Evolutionary conservation across 2,329 filamentous ascomycete genomes (phyloP), one percentile per base, ranked within the genome.

Genomic region (Didymella arachidicola): DNA sequence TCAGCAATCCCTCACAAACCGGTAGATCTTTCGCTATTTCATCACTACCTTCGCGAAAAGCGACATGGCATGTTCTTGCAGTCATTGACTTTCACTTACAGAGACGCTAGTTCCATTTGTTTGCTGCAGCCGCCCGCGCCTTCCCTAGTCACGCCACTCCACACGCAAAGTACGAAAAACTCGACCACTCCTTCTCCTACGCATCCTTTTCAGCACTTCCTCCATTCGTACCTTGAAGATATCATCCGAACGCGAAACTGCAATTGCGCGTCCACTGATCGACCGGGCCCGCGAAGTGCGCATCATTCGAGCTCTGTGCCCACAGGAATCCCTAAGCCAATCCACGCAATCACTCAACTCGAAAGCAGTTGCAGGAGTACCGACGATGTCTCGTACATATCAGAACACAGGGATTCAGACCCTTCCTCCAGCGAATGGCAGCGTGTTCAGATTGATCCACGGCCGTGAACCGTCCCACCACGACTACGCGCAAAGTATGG

Each of bases 371-470:
- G n/a, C 14, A 26, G 38, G 5, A 30, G 7, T 22, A 12, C 22
- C 12, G 29, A 5, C 16, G 16, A 3, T 41, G 1, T 18, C 46
- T 6, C 16, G 4, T 5, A 58, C 45, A 10, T 71, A 66, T 19
- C 61, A 63, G 16, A 56, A 54, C 39, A 59, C 59, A 2, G 62
- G 49, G 8, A 16, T 62, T 1, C 68, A 72, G n/a, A 69, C 63
- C n/a, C 29, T 57, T 3, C 57, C 62, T 5, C 61, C 59, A 0
- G 19, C 27, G 4, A 55, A 65, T 26, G 57, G 47, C 8, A 5
- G 46, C 1, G n/a, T 50, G 0, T 70, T 64, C 48, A 18, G 27
- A n/a, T 26, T 59, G 5, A 57, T 65, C 0, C 57, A 65, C 39
- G 66, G 57, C 18, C 54, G 56, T n/a, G 30, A 61, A 2, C 65